Conservation (phyloP, 2,329 filamentous ascomycete species). For the Penicillium occitanis region DNA sequence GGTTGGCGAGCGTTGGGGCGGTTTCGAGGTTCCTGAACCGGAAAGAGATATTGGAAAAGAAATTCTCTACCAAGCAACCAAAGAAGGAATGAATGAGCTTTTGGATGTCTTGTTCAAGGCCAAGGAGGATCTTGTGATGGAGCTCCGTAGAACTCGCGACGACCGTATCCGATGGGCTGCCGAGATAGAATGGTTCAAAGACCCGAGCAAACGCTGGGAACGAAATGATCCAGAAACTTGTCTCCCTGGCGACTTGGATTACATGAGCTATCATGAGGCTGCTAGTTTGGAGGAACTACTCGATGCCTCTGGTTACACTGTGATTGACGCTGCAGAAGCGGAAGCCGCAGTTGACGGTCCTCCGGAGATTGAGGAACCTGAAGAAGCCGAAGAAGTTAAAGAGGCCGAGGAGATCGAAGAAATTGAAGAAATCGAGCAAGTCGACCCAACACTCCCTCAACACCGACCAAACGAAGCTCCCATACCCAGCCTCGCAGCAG, state of each 20-base stretch:
- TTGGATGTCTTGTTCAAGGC: conserved; percentile 81
- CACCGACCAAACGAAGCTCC: conserved; percentile 43
- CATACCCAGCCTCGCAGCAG: conserved; percentile 31
- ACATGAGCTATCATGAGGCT: conserved; percentile 26
- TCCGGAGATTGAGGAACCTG: conserved; percentile 26
- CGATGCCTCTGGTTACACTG: conserved; percentile 42
- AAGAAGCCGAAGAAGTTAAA: conserved; percentile 22
- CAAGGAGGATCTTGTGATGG: conserved; percentile 73
- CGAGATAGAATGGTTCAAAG: conserved; percentile 43
- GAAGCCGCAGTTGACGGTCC: not conserved
- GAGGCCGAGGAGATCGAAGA: not conserved
- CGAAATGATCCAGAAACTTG: conserved; percentile 22
- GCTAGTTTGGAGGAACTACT: conserved; percentile 44
- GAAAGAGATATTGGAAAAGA: conserved; percentile 84
- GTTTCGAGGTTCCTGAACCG: conserved; percentile 74
- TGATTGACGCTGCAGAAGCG: conserved; percentile 27
- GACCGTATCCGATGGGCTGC: conserved; percentile 57
- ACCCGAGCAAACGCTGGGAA: conserved; percentile 28
- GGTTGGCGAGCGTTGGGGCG: conserved; percentile 68
- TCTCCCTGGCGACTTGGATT: conserved; percentile 17
- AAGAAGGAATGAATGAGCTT: conserved; percentile 90
- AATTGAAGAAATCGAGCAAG: not conserved
- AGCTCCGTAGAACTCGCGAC: conserved; percentile 62
- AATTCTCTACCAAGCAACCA: conserved; percentile 85
- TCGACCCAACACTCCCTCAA: conserved; percentile 50